Conservation (phyloP, 345 rosid genomes). For the Brassica napus region Da-Ae NC_063438.1:20910501-20911000, state of each 20-base stretch:
- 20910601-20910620: slow-evolving; percentile 71
- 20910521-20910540: slow-evolving; percentile 61
- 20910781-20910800: neutral
- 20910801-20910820: neutral
- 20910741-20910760: slow-evolving; percentile 74
- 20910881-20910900: slow-evolving; percentile 85
- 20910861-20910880: slow-evolving; percentile 76
- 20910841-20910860: neutral
- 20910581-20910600: slow-evolving; percentile 50
- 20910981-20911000: slow-evolving; percentile 56
- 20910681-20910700: slow-evolving; percentile 50
- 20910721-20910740: slow-evolving; percentile 62
- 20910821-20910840: neutral
- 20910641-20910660: slow-evolving; percentile 73
- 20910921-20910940: slow-evolving; percentile 57
- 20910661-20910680: slow-evolving; percentile 74
- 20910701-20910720: slow-evolving; percentile 43
- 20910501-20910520: slow-evolving; percentile 50
- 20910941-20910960: slow-evolving; percentile 57
- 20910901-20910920: slow-evolving; percentile 82
- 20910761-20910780: slow-evolving; percentile 56
- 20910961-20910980: slow-evolving; percentile 36
- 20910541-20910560: slow-evolving; percentile 63
- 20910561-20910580: slow-evolving; percentile 70
- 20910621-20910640: slow-evolving; percentile 74